Percentiles rank a stretch among this genome's conserved stretches.
Evolutionary conservation across 805 yeast genomes (phyloP).

Genomic region (Soucietia sequanensis): DNA sequence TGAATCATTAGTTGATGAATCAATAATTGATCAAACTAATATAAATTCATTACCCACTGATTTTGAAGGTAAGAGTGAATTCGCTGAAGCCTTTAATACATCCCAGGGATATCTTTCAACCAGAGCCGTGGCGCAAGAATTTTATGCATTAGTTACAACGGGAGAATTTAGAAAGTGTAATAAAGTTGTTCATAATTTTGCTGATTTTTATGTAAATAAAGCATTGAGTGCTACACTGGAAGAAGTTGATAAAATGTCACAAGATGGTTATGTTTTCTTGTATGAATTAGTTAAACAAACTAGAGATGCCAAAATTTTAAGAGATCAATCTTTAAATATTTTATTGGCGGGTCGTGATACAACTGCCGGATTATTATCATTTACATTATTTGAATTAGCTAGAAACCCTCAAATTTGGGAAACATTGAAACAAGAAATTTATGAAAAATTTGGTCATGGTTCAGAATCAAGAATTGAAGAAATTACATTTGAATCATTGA

Average conservation of each 20-base stretch:
- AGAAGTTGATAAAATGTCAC: constrained; percentile 28
- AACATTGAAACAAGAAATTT: constrained; percentile 37
- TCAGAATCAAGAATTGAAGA: constrained; percentile 32
- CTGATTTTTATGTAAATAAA: constrained; percentile 37
- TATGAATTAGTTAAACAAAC: constrained; percentile 49
- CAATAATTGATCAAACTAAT: constrained; percentile 14
- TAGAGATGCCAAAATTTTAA: constrained; percentile 43
- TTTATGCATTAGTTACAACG: constrained; percentile 24
- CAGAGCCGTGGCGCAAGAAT: constrained; percentile 21
- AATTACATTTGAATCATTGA: constrained; percentile 47
- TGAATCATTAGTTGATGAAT: constrained; percentile 28
- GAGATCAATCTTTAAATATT: constrained; percentile 52
- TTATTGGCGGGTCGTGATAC: constrained; percentile 57
- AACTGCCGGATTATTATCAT: constrained; percentile 51
- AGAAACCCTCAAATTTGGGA: constrained; percentile 38
- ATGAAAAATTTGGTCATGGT: constrained; percentile 30
- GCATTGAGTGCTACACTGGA: constrained; percentile 33
- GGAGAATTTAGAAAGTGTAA: constrained; percentile 20
- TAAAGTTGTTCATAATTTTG: constrained; percentile 25
- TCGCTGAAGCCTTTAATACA: constrained; percentile 33
- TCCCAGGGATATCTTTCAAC: constrained; percentile 31
- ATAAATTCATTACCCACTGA: constrained; percentile 9
- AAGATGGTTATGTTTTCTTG: constrained; percentile 45
- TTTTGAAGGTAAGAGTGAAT: constrained; percentile 31
- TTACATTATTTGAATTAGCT: constrained; percentile 44